Percentiles rank a stretch among this genome's conserved stretches.
Conservation (phyloP, 2,329 filamentous ascomycete species). For the Phialophora verrucosa region DNA sequence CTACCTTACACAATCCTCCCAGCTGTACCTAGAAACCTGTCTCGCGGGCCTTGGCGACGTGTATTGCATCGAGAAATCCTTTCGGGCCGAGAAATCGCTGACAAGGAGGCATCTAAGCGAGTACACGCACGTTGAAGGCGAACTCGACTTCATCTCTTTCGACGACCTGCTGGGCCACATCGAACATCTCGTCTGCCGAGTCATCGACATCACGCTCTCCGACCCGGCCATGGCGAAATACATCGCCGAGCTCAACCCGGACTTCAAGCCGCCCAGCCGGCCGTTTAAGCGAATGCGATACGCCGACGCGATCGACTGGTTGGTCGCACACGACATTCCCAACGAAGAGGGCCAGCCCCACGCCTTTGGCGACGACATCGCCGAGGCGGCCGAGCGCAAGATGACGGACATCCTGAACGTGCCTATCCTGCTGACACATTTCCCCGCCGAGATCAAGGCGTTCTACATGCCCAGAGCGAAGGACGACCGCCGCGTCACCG, state of each 20-base stretch:
- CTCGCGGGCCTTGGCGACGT: constrained; percentile 90
- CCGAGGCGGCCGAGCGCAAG: constrained; percentile 90
- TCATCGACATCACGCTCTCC: constrained; percentile 76
- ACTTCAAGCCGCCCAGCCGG: constrained; percentile 78
- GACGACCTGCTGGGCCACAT: constrained; percentile 85
- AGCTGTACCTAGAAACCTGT: constrained; percentile 96
- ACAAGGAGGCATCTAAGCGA: constrained; percentile 94
- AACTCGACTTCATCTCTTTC: constrained; percentile 95
- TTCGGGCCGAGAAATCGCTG: constrained; percentile 95
- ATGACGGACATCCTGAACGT: constrained; percentile 98
- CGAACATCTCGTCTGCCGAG: constrained; percentile 84
- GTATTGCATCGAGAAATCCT: constrained; percentile 98
- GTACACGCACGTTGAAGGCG: constrained; percentile 95
- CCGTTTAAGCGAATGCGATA: constrained; percentile 97
- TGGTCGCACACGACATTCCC: constrained; percentile 80
- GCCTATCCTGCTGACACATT: constrained; percentile 95
- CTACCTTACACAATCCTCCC: constrained; percentile 94
- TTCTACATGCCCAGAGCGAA: constrained; percentile 98
- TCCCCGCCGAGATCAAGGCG: constrained; percentile 95
- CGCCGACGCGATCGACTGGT: constrained; percentile 90
- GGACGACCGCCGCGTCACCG: constrained; percentile 80
- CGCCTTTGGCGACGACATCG: constrained; percentile 94
- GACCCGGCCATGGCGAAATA: constrained; percentile 74
- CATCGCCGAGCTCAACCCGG: constrained; percentile 88
- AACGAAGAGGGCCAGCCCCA: constrained; percentile 88